Evolutionary conservation across 202 grass and related monocot species (phyloP), one percentile per base, ranked within the genome.

Genomic region (Alloteropsis angusta): DNA sequence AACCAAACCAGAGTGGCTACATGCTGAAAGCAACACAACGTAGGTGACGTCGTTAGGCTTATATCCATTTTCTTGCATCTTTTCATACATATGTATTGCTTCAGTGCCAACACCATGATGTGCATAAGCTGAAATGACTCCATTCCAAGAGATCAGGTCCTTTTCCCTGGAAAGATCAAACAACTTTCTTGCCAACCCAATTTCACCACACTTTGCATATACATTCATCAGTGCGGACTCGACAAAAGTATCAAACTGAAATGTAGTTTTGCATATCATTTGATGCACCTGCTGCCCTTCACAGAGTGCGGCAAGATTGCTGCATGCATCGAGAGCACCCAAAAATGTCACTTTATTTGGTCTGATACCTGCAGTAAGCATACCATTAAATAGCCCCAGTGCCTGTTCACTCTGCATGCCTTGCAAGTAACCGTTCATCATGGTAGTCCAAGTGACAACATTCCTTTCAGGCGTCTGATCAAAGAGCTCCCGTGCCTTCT

Each of bases 291-390:
- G 93, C 75, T 76, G 47, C 23, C 88, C 93, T 87, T 93, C 90
- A 2, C 72, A 76, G 41, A 97, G 82, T 57, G 88, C 84, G 0
- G 84, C 78, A 16, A 87, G 81, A 76, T 93, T 81, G 76, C 88
- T 91, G 73, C 81, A 80, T 1, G 93, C 93, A 79, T 89, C 86
- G 53, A 93, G 71, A 54, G 82, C 79, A 60, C 72, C 81, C 26
- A 97, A 78, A 83, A 97, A 93, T 28, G 88, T 91, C 36, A 77
- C 90, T 76, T 87, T 86, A 65, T 97, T 97, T 56, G 93, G 93
- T 70, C 72, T 86, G 82, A 87, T 73, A 83, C 86, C 86, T 35
- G 69, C 54, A 0, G 22, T 12, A 1, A 97, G 79, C 93, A 97
- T 89, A 78, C 79, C 76, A 37, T 66, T 78, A 52, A 91, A 91